A percentile compares a stretch with the other conserved stretches of the same genome.
Conservation (phyloP, 306 rosid species). For the Glycyrrhiza uralensis region DNA sequence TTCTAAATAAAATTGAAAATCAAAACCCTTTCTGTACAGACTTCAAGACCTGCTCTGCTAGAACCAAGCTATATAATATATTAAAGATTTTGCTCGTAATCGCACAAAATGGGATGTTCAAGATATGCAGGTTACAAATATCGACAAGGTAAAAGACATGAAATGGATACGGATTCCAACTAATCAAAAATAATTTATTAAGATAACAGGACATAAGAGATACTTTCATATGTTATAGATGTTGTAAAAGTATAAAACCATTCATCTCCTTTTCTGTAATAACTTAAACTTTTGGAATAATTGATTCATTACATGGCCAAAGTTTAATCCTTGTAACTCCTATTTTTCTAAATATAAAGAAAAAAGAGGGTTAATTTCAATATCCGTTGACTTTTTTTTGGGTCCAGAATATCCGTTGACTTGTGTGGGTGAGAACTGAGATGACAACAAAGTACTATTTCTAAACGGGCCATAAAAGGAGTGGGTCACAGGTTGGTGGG, state of each 20-base stretch:
- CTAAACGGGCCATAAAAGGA: neutral
- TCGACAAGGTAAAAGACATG: conserved; percentile 7
- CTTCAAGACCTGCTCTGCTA: neutral
- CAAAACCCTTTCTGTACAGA: neutral
- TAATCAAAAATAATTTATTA: neutral
- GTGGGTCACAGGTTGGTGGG: neutral
- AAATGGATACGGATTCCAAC: neutral
- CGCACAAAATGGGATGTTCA: neutral
- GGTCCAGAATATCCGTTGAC: too few species aligned
- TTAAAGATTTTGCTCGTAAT: neutral
- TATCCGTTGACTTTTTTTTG: too few species aligned
- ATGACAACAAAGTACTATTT: neutral
- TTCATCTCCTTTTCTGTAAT: neutral
- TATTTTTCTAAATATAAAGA: too few species aligned
- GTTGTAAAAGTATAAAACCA: neutral
- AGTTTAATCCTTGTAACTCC: too few species aligned
- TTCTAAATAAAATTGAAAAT: neutral
- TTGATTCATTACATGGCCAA: neutral
- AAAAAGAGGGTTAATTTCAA: too few species aligned
- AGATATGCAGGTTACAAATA: neutral
- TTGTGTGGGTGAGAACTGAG: neutral
- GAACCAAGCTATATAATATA: neutral
- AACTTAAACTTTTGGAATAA: neutral
- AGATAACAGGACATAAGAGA: neutral
- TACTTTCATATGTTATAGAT: neutral